Conservation (phyloP, 352 stramenopile species). For the Phytophthora macrochlamydospora region DNA sequence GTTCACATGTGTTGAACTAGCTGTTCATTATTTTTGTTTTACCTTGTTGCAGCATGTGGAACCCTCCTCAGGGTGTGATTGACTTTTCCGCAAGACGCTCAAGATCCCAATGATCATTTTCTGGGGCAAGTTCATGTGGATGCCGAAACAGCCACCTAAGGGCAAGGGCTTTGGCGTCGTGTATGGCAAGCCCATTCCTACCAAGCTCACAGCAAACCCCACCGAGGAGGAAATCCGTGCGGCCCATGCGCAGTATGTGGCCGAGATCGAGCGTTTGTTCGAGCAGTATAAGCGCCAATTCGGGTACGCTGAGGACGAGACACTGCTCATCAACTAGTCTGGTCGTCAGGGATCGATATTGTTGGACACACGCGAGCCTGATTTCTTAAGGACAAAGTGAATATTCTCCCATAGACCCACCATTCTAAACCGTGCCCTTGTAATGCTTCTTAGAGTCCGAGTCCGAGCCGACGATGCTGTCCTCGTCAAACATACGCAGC, state of each 20-base stretch:
- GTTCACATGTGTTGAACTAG: too few species aligned
- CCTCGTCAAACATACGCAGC: conserved; percentile 50
- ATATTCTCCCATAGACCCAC: background rate
- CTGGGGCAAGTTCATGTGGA: conserved; percentile 84
- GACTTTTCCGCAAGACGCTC: conserved; percentile 72
- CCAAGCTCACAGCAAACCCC: conserved; percentile 57
- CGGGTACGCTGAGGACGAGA: conserved; percentile 79
- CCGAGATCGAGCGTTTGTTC: conserved; percentile 69
- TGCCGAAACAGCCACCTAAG: conserved; percentile 59
- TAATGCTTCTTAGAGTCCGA: background rate
- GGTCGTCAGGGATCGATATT: background rate
- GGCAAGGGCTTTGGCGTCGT: conserved; percentile 77
- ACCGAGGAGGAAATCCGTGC: conserved; percentile 60
- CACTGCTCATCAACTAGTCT: conserved; percentile 61
- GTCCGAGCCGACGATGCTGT: conserved; percentile 26
- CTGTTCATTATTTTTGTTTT: background rate
- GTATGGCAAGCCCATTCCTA: conserved; percentile 72
- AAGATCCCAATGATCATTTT: conserved; percentile 82
- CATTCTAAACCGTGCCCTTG: too few species aligned
- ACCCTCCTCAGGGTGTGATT: conserved; percentile 61
- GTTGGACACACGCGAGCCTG: background rate
- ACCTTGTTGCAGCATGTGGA: conserved; percentile 56
- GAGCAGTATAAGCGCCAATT: conserved; percentile 72
- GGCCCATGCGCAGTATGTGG: conserved; percentile 64
- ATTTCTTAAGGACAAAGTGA: conserved; percentile 3